Evolutionary conservation across 148 eudicot species (phyloP), one percentile per base, ranked within the genome.

Genomic region (Polygonum maritimum): DNA sequence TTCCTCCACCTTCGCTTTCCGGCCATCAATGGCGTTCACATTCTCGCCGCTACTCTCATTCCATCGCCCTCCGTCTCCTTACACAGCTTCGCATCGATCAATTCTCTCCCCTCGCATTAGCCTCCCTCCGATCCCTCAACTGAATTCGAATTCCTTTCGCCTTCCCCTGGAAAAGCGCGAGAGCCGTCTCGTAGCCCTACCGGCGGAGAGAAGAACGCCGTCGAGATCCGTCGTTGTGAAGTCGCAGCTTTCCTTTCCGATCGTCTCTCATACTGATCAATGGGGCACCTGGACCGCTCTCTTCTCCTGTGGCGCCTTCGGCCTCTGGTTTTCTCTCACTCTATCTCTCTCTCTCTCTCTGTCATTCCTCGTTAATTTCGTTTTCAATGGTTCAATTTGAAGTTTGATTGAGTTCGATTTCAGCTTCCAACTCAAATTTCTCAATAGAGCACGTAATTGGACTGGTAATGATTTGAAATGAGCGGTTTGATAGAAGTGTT

Each of bases 221-320:
- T 51, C 47, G 48, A 78, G 86, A 51, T 75, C 83, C 21, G 52
- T 83, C 74, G 77, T 58, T 11, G 82, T 82, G 15, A 80, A 72
- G 48, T 80, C 81, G 39, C 77, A 75, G 69, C 79, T 87, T 81
- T 86, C 76, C 51, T 70, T 80, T 58, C 92, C 96, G 33, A 78
- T 94, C 54, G 79, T 92, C 15, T 89, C 97, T 74, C 87, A 92
- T 0, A 73, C 73, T 31, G 96, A 94, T 82, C 89, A 88, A 12
- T 94, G 98, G 97, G 97, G 97, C 40, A 84, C 82, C 2, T 92
- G 98, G 93, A 78, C 98, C 13, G 90, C 89, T 80, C 97, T 94
- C 73, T 89, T 92, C 74, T 84, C 92, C 75, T 77, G 89, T 76
- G 98, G 89, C 69, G 90, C 97, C 76, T 79, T 90, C 77, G 91